phyloP scores from a whole-genome alignment of 164 flowering plant genomes.

The Akebia trifoliata region DNA sequence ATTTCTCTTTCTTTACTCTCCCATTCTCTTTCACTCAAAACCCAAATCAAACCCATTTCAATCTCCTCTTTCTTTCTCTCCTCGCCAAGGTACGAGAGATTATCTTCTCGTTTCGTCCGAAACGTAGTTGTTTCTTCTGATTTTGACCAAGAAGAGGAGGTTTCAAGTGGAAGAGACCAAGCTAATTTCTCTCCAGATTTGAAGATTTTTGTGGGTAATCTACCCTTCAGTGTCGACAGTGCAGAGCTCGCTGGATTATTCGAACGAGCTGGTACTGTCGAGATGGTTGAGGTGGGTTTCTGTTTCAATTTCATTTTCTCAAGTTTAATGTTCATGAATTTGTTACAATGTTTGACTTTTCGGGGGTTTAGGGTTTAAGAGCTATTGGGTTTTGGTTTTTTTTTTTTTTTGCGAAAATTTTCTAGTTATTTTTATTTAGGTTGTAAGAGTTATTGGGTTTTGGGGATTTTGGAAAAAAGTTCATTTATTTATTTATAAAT shows the following conservation, averaged over 20 bases:
- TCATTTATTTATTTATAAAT: too few relatives aligned
- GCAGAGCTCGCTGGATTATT: conserved; percentile 61
- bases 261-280: conserved; percentile 68
- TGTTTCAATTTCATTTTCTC: neutral
- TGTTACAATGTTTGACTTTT: too few relatives aligned
- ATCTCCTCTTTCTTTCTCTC: conserved; percentile 20
- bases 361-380: neutral
- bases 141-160: conserved; percentile 40
- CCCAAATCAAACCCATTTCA: conserved; percentile 24
- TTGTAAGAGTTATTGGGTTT: too few relatives aligned
- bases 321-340: too few relatives aligned
- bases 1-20: conserved; percentile 10
- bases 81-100: neutral
- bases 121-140: conserved; percentile 38
- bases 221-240: conserved; percentile 66
- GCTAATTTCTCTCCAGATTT: conserved; percentile 46
- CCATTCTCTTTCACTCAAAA: conserved; percentile 15
- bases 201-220: conserved; percentile 76
- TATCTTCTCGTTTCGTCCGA: conserved; percentile 36
- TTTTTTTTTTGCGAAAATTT: too few relatives aligned
- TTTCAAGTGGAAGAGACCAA: conserved; percentile 20
- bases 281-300: conserved; percentile 79
- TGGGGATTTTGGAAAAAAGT: too few relatives aligned
- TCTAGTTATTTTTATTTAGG: too few relatives aligned
- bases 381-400: too few relatives aligned